Base-by-base conservation (phyloP, 2,329 filamentous ascomycete species). In the Amylocarpus encephaloides region DNA sequence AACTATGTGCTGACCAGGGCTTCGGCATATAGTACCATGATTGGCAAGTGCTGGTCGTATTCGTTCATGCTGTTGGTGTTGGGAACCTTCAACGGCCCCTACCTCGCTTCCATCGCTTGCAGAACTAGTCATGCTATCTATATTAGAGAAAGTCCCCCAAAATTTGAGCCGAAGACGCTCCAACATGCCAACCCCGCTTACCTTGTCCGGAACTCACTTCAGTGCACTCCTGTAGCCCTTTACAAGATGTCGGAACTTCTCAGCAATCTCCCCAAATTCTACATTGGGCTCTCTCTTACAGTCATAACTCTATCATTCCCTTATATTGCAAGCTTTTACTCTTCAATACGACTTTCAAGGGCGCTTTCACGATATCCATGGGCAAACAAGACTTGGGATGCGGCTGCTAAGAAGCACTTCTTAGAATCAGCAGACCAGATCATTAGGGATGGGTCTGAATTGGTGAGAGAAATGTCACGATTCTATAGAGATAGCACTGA, bases 341-440 rank as follows among this genome's bases (percentile, higher is more conserved):
- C 19, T 10, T 19, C 18, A 10, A 26, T 50, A 13, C 29, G 36
- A n/a, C 34, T 51, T 7, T 49, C 36, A 15, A 36, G 39, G 30
- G 46, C 36, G 13, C 43, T 54, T 5, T 47, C 46, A n/a, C 43
- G 32, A 32, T 54, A 49, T n/a, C 49, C 49, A 16, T 36, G 51
- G 13, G 42, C 39, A 5, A 54, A 54, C 22, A 34, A 49, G 33
- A 49, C 44, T 49, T 54, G 52, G 52, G 49, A 51, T 43, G 29
- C 52, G 6, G 52, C 35, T 16, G 46, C 49, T 11, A 54, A 54
- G 41, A 19, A 46, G 38, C 22, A 49, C 5, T 51, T 51, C 22
- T 30, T 33, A n/a, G 35, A 18, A n/a, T 19, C n/a, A 13, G 52
- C 46, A 13, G 33, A 13, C 11, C 18, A 43, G 6, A 43, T 54